Evolutionary conservation across 139 green algal species (phyloP).

Genomic region (Nannochloris sp.): DNA sequence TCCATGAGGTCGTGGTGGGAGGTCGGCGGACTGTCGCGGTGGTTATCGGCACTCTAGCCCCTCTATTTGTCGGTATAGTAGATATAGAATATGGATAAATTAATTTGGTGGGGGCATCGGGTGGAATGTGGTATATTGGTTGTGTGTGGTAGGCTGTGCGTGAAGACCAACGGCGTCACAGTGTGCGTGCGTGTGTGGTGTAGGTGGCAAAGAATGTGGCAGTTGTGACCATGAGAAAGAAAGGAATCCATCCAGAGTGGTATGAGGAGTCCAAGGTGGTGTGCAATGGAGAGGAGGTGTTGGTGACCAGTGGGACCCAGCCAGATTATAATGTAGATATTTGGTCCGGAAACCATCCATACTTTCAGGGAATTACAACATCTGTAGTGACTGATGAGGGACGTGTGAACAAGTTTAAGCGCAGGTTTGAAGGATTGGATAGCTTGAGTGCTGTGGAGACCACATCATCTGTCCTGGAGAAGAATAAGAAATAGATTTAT

Average conservation of each 20-base stretch:
- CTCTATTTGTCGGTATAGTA: too few species aligned
- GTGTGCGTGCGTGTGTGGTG: not conserved
- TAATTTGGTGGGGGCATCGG: not conserved
- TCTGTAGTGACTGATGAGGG: constrained; percentile 70
- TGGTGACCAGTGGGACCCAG: constrained; percentile 80
- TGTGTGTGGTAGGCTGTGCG: not conserved
- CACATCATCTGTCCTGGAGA: not conserved
- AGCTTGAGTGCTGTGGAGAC: constrained; percentile 28
- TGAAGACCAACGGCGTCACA: not conserved
- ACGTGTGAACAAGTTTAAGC: constrained; percentile 83
- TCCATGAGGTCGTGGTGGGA: too few species aligned
- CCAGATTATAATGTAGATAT: constrained; percentile 87
- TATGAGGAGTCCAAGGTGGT: constrained; percentile 67
- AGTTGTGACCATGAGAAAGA: constrained; percentile 51
- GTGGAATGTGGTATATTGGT: constrained; percentile 1
- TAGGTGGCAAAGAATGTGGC: constrained; percentile 22
- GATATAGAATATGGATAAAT: not conserved
- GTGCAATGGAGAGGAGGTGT: constrained; percentile 96
- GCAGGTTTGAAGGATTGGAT: constrained; percentile 55
- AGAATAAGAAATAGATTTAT: constrained; percentile 1
- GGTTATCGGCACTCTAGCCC: too few species aligned
- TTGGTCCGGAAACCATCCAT: constrained; percentile 95
- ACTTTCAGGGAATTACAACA: constrained; percentile 69
- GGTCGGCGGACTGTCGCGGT: too few species aligned
- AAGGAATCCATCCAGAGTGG: constrained; percentile 64